A percentile compares a stretch with the other conserved stretches of the same genome.
These are phyloP conservation scores for Phlyctochytrium planicorne DNA, from an alignment of 192 early-diverging fungal species.

Conservation along the genomic window DNA sequence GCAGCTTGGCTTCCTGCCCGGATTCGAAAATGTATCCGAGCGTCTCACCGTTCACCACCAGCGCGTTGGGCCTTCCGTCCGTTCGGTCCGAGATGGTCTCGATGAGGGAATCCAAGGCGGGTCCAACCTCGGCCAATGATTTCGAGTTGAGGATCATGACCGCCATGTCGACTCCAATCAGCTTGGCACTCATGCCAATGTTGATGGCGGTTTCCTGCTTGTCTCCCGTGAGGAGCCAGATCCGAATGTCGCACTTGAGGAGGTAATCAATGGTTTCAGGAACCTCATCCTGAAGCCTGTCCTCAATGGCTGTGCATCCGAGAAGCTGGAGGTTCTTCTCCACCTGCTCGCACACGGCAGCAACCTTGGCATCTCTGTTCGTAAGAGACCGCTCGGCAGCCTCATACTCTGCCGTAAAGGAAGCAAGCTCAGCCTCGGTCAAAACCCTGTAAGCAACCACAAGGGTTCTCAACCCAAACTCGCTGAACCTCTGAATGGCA, in stretches of 20 bases:
- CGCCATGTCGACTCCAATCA: conserved; percentile 52
- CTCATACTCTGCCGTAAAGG: conserved; percentile 65
- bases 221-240: conserved; percentile 65
- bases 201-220: conserved; percentile 67
- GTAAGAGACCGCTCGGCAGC: conserved; percentile 69
- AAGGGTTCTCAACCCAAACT: conserved; percentile 76
- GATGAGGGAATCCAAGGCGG: conserved; percentile 34
- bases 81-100: background rate
- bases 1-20: conserved; percentile 43
- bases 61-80: conserved; percentile 38
- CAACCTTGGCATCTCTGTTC: conserved; percentile 54
- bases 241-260: conserved; percentile 45
- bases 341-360: conserved; percentile 39
- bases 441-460: conserved; percentile 72
- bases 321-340: conserved; percentile 48
- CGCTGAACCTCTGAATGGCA: conserved; percentile 46
- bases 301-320: conserved; percentile 63
- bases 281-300: conserved; percentile 56
- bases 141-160: conserved; percentile 41
- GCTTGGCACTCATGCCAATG: conserved; percentile 51
- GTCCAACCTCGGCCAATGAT: conserved; percentile 21
- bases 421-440: conserved; percentile 58
- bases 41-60: conserved; percentile 90
- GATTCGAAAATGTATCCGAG: conserved; percentile 66
- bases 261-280: conserved; percentile 64